Evolutionary conservation across 2,329 filamentous ascomycete genomes (phyloP), one percentile per base, ranked within the genome.

Genomic region (Hypoxylon sp.): DNA sequence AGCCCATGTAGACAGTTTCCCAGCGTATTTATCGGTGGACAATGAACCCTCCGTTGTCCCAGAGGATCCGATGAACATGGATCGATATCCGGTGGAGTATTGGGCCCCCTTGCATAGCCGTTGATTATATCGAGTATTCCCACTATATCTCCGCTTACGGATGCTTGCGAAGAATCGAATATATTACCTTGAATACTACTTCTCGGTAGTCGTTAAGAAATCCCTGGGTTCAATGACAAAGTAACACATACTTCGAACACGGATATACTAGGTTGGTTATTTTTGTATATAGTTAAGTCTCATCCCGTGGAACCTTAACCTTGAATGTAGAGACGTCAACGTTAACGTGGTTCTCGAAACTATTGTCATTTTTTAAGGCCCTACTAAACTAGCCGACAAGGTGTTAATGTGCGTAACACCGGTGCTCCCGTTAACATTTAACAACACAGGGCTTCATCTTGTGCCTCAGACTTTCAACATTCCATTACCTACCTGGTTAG

Each of bases 81-180:
- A n/a, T 39, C 31, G 24, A 52, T 52, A 33, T 4, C 52, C 33
- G 57, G 47, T 46, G 35, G 44, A 29, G 42, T 35, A 53, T 44
- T 24, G 48, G 37, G 6, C 10, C 19, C 44, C 47, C 57, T 60
- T 52, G 57, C 35, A 53, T 52, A 17, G 10, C 48, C 14, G 24
- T 24, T 52, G 37, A 52, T 52, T 52, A n/a, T 35, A 19, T 35
- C 31, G 4, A 52, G 24, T 13, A 52, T 60, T 39, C 19, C 55
- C 47, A 14, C 47, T 24, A 26, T 29, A 58, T 50, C 31, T 24
- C 47, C 35, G 33, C 24, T 19, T 11, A 46, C 22, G 53, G 22
- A 24, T 19, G 35, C 11, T 26, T 53, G 26, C 13, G 37, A 42
- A 14, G 33, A 48, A 42, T 39, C 5, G 35, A 31, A 31, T 50